Evolutionary conservation across 495 filamentous ascomycete genomes (phyloP), one percentile per base, ranked within the genome.

Genomic region (Penicillium tannophilum): DNA sequence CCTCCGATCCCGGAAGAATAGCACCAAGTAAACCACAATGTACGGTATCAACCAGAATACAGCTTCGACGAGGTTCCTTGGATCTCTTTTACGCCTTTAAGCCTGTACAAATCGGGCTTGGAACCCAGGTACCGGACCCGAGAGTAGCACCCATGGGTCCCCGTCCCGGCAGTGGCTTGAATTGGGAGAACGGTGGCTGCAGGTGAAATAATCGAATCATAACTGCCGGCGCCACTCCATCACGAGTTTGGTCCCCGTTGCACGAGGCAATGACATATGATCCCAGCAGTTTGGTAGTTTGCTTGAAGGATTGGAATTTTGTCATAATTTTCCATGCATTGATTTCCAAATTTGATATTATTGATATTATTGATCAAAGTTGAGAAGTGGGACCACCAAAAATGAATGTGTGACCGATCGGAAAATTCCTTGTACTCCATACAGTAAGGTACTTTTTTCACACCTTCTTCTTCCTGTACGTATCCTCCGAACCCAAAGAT

Each of bases 201-300:
- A 52, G 50, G 11, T 1, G n/a, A 60, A 45, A 35, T 12, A 33
- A 39, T 62, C 60, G 63, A 61, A 66, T 66, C 54, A 66, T 26
- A 62, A 61, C 23, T 61, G 56, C 60, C 65, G 60, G 44, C 60
- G 58, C 62, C 63, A 67, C 63, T 63, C 62, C 65, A 60, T 60
- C 54, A 45, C 52, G 48, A 42, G 52, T 50, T 57, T 48, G 54
- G 64, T 61, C 55, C 53, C 56, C 62, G 56, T 43, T 52, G 53
- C 60, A 59, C 56, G 50, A 60, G 54, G 50, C 12, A 42, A 51
- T 51, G 39, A 51, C 60, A 55, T 56, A 16, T 42, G 7, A 24
- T 17, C 30, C 36, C 20, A 23, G 20, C 20, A 19, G 23, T 19
- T 20, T 45, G 30, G n/a, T 23, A 23, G 20, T 23, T 2, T 23